Evolutionary conservation across 257 asterid genomes (phyloP), one percentile per base, ranked within the genome.

Genomic region (Thymus mandschuricus): DNA sequence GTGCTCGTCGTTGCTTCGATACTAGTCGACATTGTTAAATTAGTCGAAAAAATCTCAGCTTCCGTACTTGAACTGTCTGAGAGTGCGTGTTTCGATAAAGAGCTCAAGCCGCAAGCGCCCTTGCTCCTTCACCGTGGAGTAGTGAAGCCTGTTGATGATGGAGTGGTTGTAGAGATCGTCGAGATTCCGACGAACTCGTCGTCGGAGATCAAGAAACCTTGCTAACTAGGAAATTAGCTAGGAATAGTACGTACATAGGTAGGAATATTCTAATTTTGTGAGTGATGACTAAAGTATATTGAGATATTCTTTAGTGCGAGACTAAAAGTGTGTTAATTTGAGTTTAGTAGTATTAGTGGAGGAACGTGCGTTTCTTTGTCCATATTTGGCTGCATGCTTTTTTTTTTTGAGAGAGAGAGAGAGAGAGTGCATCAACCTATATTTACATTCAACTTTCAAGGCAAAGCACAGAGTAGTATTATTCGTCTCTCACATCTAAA

Each of bases 11-110:
- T 70, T 1, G 83, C 87, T 0, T 86, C 89, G 0, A 52, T 85
- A 33, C 81, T 88, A 10, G 70, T 83, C 60, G 84, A 90, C 75
- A 66, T 84, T 58, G 69, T 81, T 34, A 61, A 80, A 9, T 80
- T 83, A 45, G 64, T 85, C 28, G 87, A 88, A 4, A 78, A 48
- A 28, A 78, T 90, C 5, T 76, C 79, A 1, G 84, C 67, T 13
- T 74, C 86, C 2, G 77, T 86, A 0, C 57, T 35, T 9, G 86
- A 85, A 49, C 86, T 90, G 2, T 80, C 86, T 0, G 55, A 77
- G 10, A 58, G 68, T 68, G 92, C 89, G 10, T 68, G 68, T 63
- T 86, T 90, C 67, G 21, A 21, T 21, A 70, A 60, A 68, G 63
- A 56, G 0, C 12, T 50, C 11, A 57, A 76, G 1, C 4, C 50